Conservation (phyloP, 148 eudicot species). For the Rhododendron henanense region DNA sequence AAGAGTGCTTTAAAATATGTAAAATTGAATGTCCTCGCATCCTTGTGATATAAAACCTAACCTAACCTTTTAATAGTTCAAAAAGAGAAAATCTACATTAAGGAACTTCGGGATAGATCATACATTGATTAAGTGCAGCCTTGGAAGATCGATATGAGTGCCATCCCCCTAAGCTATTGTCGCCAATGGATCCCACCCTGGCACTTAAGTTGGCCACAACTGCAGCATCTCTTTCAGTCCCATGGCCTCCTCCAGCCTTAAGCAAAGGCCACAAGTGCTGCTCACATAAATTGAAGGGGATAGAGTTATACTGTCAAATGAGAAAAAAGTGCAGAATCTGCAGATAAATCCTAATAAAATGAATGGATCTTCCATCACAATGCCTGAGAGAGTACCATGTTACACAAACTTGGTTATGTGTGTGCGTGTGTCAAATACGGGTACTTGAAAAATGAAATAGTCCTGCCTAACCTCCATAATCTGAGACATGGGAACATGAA, state of each 20-base stretch:
- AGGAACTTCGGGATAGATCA: constrained; percentile 2
- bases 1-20: not conserved
- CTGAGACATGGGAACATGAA: not conserved
- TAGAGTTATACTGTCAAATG: not conserved
- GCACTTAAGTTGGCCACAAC: constrained; percentile 90
- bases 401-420: not conserved
- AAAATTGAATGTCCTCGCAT: not conserved
- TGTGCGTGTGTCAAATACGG: not conserved
- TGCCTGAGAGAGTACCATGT: not conserved
- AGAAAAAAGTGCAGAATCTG: not conserved
- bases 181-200: constrained; percentile 92
- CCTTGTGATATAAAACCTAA: not conserved
- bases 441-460: not conserved
- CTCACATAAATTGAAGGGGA: constrained; percentile 12
- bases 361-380: not conserved
- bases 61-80: not conserved
- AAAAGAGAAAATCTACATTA: not conserved
- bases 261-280: constrained; percentile 98
- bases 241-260: constrained; percentile 63
- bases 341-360: not conserved
- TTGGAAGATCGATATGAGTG: constrained; percentile 95
- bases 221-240: constrained; percentile 58
- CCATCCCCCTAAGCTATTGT: constrained; percentile 89
- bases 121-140: constrained; percentile 88
- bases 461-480: not conserved